Conservation (phyloP, 2,329 filamentous ascomycete species). For the Fusarium oligoseptatum region DNA sequence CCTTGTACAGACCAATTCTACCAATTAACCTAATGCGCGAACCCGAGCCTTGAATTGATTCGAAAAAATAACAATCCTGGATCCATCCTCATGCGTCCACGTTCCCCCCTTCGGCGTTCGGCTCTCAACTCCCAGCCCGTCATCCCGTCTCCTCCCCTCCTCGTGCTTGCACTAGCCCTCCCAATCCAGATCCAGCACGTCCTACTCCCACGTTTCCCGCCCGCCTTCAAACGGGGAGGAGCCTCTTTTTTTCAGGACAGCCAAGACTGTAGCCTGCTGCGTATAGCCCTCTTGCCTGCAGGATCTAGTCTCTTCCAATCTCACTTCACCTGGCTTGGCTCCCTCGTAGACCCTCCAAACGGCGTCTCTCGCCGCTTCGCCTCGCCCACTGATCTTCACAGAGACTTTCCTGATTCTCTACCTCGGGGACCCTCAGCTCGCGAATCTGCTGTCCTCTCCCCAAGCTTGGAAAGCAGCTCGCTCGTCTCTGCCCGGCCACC, state of each 20-base stretch:
- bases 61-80: not conserved
- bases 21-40: not conserved
- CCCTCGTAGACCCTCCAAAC: not conserved
- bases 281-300: slow-evolving; percentile 18
- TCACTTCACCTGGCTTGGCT: not conserved
- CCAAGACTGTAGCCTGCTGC: not conserved
- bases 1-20: not conserved
- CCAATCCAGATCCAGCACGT: slow-evolving; percentile 6
- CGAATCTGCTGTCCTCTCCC: slow-evolving; percentile 24
- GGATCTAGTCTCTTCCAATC: slow-evolving; percentile 26
- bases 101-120: not conserved
- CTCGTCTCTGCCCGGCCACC: not conserved
- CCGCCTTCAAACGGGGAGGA: not conserved
- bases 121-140: not conserved
- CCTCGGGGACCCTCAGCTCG: slow-evolving; percentile 26
- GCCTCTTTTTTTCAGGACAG: not conserved
- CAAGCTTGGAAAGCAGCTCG: slow-evolving; percentile 11
- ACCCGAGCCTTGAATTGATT: slow-evolving; percentile 2
- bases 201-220: slow-evolving; percentile 1
- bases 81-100: not conserved
- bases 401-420: slow-evolving; percentile 4
- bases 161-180: not conserved
- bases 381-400: slow-evolving; percentile 24
- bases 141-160: not conserved
- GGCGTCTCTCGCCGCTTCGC: slow-evolving; percentile 7